Base-by-base conservation (phyloP, 257 asterid species). In the Rhazya stricta region DNA sequence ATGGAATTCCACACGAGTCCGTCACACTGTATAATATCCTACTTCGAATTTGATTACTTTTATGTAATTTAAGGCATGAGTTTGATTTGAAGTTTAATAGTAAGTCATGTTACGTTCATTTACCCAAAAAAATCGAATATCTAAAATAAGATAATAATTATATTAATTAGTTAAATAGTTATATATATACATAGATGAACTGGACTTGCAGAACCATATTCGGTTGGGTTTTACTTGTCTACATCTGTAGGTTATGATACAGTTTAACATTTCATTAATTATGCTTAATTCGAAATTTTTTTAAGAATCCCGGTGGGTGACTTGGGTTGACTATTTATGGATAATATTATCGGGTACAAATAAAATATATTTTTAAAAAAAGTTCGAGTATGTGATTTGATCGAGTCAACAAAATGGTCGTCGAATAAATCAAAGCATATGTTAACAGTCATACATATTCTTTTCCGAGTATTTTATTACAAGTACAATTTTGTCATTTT, bases 361-460 rank as follows among this genome's bases (percentile, higher is more conserved):
- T 12, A 51, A 34, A 46, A 46, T 1, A 46, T n/a, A 16, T 12
- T 43, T 73, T 74, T 43, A 7, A 27, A 42, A n/a, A 39, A 39
- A 39, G 43, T 3, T n/a, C n/a, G n/a, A n/a, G n/a, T 58, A 7
- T 36, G 11, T 69, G 54, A 71, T 43, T 29, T 21, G 9, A 67
- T 51, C 2, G 36, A 69, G 80, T 77, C 71, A 77, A 69, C 71
- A 34, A 19, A n/a, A 57, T 21, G 70, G 80, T 57, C 0, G 73
- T 50, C 32, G 79, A 69, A 27, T 67, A 53, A 61, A 32, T 57
- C 68, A 29, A 37, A 2, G 23, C 68, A 54, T 42, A 15, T 68
- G 34, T 68, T 67, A 34, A 39, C 10, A 37, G 43, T 56, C 54
- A 25, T 13, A 21, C 25, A 34, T 45, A 54, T 21, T 34, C 66